Conservation (phyloP, 192 early-diverging fungal species). For the Rhizophagus sp. region DNA sequence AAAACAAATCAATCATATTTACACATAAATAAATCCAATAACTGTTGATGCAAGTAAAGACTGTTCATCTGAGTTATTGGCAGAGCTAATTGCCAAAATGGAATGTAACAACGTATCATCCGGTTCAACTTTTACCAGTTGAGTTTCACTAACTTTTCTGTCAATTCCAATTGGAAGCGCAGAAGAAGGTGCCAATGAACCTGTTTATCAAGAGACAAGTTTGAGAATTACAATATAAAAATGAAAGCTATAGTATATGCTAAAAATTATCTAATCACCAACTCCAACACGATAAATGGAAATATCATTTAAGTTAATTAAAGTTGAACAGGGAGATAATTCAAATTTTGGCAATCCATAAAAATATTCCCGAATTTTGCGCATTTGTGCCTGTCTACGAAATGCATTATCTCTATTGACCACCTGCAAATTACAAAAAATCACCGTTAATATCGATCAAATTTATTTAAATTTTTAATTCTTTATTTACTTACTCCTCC, state of each 20-base stretch:
- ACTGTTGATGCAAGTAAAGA: conserved; percentile 66
- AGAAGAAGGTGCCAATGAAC: conserved; percentile 81
- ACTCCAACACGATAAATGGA: conserved; percentile 78
- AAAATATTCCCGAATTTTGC: conserved; percentile 91
- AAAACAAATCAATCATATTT: conserved; percentile 34
- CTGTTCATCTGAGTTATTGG: conserved; percentile 48
- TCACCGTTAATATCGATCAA: not conserved
- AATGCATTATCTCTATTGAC: conserved; percentile 82
- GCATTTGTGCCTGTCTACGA: conserved; percentile 66
- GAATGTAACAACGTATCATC: conserved; percentile 83
- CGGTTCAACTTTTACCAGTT: conserved; percentile 76
- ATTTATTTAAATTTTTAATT: not conserved
- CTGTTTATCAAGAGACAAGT: conserved; percentile 33
- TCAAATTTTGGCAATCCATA: conserved; percentile 82
- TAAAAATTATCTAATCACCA: conserved; percentile 37
- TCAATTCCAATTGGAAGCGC: conserved; percentile 89
- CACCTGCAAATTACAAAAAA: conserved; percentile 47
- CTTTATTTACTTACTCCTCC: conserved; percentile 71
- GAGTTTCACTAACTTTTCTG: conserved; percentile 74
- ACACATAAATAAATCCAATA: conserved; percentile 85
- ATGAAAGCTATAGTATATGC: not conserved
- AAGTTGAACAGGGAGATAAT: conserved; percentile 80
- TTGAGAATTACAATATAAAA: not conserved
- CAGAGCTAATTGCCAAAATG: conserved; percentile 80
- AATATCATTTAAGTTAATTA: conserved; percentile 78